Evolutionary conservation across 1,284 basidiomycete genomes (phyloP).

Genomic region (Pseudozyma thailandica): DNA sequence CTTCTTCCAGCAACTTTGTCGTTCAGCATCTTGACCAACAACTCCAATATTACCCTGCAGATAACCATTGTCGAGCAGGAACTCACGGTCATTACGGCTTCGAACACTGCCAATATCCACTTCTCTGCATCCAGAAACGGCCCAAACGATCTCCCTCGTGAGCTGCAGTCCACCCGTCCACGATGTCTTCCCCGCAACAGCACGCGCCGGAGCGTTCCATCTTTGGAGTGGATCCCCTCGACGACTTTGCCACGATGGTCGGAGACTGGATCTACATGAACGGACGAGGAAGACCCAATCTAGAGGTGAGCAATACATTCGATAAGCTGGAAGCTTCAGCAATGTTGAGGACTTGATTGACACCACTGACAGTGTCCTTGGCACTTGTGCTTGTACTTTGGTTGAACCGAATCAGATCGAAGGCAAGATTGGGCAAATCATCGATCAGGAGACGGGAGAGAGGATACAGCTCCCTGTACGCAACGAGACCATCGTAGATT

Average conservation of each 20-base stretch:
- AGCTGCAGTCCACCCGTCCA: too few species aligned
- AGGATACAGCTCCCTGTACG: conserved; percentile 78
- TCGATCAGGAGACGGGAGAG: conserved; percentile 74
- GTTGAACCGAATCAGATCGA: conserved; percentile 77
- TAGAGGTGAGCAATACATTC: conserved; percentile 70
- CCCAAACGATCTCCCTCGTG: too few species aligned
- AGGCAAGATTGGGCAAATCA: conserved; percentile 87
- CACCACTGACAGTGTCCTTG: not conserved
- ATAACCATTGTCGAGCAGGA: too few species aligned
- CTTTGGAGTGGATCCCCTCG: conserved; percentile 88
- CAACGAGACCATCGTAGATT: conserved; percentile 79
- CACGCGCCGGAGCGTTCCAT: conserved; percentile 79
- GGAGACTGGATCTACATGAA: conserved; percentile 81
- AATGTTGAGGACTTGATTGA: not conserved
- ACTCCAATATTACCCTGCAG: too few species aligned
- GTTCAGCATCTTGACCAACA: too few species aligned
- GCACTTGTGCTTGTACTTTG: conserved; percentile 66
- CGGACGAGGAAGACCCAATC: conserved; percentile 68
- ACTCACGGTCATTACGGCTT: too few species aligned
- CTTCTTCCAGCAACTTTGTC: not conserved
- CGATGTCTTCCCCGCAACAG: conserved; percentile 36
- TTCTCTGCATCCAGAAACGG: too few species aligned
- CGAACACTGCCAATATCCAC: too few species aligned
- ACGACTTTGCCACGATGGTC: conserved; percentile 90
- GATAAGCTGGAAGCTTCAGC: not conserved